Percentiles rank a stretch among this genome's conserved stretches.
Evolutionary conservation across 2,329 filamentous ascomycete genomes (phyloP).

Genomic region (Alternaria sp.): DNA sequence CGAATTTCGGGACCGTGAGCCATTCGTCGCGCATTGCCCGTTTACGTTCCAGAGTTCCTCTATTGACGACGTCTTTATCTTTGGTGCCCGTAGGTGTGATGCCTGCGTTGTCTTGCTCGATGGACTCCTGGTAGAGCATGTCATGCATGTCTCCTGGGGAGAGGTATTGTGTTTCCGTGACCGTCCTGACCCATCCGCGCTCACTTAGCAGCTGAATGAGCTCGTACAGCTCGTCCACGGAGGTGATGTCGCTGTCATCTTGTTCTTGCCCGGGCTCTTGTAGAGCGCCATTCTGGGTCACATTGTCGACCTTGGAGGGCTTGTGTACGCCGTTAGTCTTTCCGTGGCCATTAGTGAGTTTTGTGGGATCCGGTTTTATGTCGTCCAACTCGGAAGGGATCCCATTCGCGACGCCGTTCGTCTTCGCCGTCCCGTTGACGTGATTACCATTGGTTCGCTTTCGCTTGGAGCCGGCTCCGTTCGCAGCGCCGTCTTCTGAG

Average conservation of each 20-base stretch:
- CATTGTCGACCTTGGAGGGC: slow-evolving; percentile 19
- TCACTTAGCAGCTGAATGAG: slow-evolving; percentile 64
- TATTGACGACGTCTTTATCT: slow-evolving; percentile 69
- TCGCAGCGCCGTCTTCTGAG: slow-evolving; percentile 41
- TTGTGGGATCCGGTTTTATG: slow-evolving; percentile 10
- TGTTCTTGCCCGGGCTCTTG: slow-evolving; percentile 22
- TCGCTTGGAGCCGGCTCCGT: slow-evolving; percentile 36
- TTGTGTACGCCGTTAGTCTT: slow-evolving; percentile 27
- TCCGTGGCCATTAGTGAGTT: slow-evolving; percentile 20
- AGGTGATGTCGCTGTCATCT: slow-evolving; percentile 46
- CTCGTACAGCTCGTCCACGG: slow-evolving; percentile 53
- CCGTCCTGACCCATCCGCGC: slow-evolving; percentile 72
- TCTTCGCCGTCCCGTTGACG: slow-evolving; percentile 30
- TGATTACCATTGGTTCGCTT: slow-evolving; percentile 34
- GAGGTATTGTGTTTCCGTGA: slow-evolving; percentile 60
- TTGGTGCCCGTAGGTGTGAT: slow-evolving; percentile 68
- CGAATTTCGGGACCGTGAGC: slow-evolving; percentile 40
- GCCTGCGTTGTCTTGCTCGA: slow-evolving; percentile 60
- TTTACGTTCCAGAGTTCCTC: slow-evolving; percentile 65
- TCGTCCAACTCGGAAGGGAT: slow-evolving; percentile 19
- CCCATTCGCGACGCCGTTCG: slow-evolving; percentile 29
- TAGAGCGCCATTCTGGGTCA: slow-evolving; percentile 14
- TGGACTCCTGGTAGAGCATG: slow-evolving; percentile 70
- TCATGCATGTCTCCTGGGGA: slow-evolving; percentile 64
- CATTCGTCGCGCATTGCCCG: slow-evolving; percentile 59